Evolutionary conservation across 192 early-diverging fungal species (phyloP).

Genomic region (Phycomyces blakesleeanus): DNA sequence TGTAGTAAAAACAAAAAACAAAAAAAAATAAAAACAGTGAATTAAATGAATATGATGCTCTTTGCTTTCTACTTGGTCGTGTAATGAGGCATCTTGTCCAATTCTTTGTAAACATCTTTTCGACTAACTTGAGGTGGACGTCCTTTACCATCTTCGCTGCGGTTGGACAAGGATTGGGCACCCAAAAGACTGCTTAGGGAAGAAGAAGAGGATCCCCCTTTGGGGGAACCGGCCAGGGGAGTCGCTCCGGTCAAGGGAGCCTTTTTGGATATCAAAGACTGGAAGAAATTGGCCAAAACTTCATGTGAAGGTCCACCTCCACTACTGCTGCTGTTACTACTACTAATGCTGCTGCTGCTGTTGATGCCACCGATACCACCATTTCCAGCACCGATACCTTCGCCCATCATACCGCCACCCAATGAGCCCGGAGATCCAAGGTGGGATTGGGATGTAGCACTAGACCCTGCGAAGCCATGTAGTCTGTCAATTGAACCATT

Average conservation of each 20-base stretch:
- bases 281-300: slow-evolving; percentile 87
- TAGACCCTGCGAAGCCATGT: neutral
- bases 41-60: too few species aligned
- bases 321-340: too few species aligned
- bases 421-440: slow-evolving; percentile 16
- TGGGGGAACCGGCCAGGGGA: slow-evolving; percentile 4
- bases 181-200: slow-evolving; percentile 1
- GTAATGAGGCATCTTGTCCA: slow-evolving; percentile 31
- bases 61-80: slow-evolving; percentile 6
- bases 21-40: too few species aligned
- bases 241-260: slow-evolving; percentile 13
- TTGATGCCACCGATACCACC: too few species aligned
- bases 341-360: too few species aligned
- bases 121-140: slow-evolving; percentile 19
- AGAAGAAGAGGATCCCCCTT: neutral
- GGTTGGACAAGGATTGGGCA: neutral
- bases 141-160: slow-evolving; percentile 12
- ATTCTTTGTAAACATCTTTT: slow-evolving; percentile 35
- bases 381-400: too few species aligned
- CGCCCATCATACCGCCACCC: too few species aligned
- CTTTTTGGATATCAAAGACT: slow-evolving; percentile 72
- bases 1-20: too few species aligned
- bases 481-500: neutral
- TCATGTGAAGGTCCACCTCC: slow-evolving; percentile 51
- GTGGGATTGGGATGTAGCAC: neutral